Conservation (phyloP, 441 rosid species). For the Corymbia citriodora region DNA sequence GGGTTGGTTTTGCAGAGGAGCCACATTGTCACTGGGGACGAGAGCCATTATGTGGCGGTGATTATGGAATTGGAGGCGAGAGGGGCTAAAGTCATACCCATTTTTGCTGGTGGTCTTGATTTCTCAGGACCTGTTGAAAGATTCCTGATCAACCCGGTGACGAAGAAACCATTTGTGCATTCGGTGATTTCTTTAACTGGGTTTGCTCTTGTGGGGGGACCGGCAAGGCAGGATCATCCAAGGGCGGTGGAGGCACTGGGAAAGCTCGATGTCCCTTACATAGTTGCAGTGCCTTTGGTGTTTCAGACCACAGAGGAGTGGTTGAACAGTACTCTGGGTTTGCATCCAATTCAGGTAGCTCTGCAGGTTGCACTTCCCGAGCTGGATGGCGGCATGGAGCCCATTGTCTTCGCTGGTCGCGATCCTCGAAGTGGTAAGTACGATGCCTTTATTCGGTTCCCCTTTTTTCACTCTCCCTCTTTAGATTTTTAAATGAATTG, state of each 20-base stretch:
- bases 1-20: conserved; percentile 94
- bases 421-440: conserved; percentile 92
- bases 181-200: conserved; percentile 87
- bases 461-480: not conserved
- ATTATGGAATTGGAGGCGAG: conserved; percentile 96
- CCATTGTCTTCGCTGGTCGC: conserved; percentile 95
- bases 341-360: conserved; percentile 99
- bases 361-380: conserved; percentile 98
- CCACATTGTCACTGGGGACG: conserved; percentile 98
- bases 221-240: conserved; percentile 98
- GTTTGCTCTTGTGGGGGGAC: conserved; percentile 98
- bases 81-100: conserved; percentile 96
- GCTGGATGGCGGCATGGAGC: conserved; percentile 99
- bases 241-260: conserved; percentile 87
- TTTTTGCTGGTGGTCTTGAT: conserved; percentile 94
- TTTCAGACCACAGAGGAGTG: conserved; percentile 99
- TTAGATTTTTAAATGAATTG: not conserved
- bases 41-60: conserved; percentile 95
- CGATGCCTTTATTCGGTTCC: not conserved
- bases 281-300: conserved; percentile 93
- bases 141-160: conserved; percentile 58
- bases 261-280: conserved; percentile 93
- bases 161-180: conserved; percentile 67
- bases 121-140: conserved; percentile 94
- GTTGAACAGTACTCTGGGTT: conserved; percentile 90